Evolutionary conservation across 2,329 filamentous ascomycete genomes (phyloP), one percentile per base, ranked within the genome.

Genomic region (Fusarium tjaetaba): DNA sequence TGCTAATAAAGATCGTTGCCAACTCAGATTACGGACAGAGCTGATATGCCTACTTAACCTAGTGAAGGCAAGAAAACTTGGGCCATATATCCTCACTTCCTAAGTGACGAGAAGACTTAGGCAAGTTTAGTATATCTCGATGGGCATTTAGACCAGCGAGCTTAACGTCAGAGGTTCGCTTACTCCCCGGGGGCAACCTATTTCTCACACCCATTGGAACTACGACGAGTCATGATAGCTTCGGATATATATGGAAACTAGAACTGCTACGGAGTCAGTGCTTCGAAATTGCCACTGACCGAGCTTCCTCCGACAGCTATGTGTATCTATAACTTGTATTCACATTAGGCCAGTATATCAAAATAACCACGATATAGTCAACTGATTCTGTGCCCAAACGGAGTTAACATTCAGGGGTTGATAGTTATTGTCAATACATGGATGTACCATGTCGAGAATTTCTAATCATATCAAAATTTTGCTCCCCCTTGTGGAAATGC

Each of bases 381-480:
- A 38, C 22, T 32, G 14, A 26, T 68, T 24, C 55, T 48, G 58
- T 34, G 30, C 11, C 32, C 28, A 11, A 34, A 48, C 22, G 32
- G 43, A 46, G 34, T 22, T 11, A 22, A 66, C 22, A 39, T 43
- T 20, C 34, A 34, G 32, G 60, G 30, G 39, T 26, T 34, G 36
- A 38, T 22, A 56, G 42, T 34, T 41, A n/a, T 56, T 30, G n/a
- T 30, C 18, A 28, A 45, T 41, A 34, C 52, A 53, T 53, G 43
- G 57, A 42, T 52, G 26, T 63, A 45, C 65, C 46, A 59, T 68
- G 65, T 46, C 26, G 14, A 59, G 20, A 11, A 42, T 56, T 55
- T 26, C 65, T 55, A 48, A 65, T 34, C 42, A n/a, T 39, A 39
- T 53, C 51, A 70, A 69, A 49, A 39, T 41, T 68, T 64, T 60